These are phyloP conservation scores for Pichia membranifaciens DNA, from an alignment of 805 yeast species.

Conservation along the genomic window DNA sequence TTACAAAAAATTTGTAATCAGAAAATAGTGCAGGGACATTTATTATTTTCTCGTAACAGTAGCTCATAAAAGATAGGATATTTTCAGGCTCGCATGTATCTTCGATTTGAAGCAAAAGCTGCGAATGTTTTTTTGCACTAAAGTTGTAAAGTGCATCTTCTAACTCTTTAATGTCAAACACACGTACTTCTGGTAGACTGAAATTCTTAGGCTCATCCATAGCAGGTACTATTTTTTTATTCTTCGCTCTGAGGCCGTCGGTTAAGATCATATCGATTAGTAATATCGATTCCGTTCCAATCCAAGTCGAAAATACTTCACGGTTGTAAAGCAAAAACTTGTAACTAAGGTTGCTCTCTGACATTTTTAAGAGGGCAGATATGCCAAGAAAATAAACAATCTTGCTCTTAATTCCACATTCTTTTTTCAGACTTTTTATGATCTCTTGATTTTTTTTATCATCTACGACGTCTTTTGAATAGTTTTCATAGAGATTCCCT, in stretches of 20 bases:
- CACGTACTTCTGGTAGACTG: not conserved
- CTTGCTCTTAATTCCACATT: not conserved
- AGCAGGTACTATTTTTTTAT: not conserved
- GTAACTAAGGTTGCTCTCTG: not conserved
- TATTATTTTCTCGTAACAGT: slow-evolving; percentile 4
- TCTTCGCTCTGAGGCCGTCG: not conserved
- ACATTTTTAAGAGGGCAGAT: not conserved
- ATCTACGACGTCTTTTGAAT: not conserved
- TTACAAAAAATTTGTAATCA: slow-evolving; percentile 11
- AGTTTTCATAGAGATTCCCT: not conserved
- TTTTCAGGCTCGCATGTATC: not conserved
- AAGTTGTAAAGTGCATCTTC: slow-evolving; percentile 4
- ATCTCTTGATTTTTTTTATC: not conserved
- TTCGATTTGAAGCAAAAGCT: not conserved
- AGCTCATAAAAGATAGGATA: slow-evolving; percentile 2
- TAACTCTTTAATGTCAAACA: not conserved
- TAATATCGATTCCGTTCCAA: slow-evolving; percentile 2
- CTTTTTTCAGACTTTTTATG: not conserved
- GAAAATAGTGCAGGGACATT: slow-evolving; percentile 1
- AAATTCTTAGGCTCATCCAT: not conserved
- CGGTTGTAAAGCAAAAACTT: slow-evolving; percentile 8
- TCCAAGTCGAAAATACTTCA: slow-evolving; percentile 9
- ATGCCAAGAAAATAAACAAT: not conserved
- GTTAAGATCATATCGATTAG: slow-evolving; percentile 4
- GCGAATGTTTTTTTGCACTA: not conserved